phyloP scores from a whole-genome alignment of 148 eudicot genomes.

The Diospyros kaki region DNA sequence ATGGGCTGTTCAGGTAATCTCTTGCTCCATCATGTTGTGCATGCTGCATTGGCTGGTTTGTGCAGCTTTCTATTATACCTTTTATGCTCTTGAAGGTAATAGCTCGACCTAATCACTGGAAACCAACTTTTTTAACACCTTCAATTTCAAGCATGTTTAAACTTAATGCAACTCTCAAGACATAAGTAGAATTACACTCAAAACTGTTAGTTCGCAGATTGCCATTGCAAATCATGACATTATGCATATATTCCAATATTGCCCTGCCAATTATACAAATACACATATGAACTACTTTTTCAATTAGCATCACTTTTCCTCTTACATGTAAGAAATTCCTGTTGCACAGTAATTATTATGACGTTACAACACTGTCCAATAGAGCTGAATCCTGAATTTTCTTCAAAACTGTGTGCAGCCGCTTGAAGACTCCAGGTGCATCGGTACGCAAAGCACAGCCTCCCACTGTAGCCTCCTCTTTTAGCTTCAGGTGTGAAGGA shows the following conservation, averaged over 20 bases:
- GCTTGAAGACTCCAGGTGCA: slow-evolving; percentile 28
- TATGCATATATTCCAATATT: background rate
- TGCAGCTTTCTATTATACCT: too few species aligned
- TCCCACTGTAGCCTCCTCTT: slow-evolving; percentile 40
- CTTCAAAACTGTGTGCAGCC: slow-evolving; percentile 24
- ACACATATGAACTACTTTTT: background rate
- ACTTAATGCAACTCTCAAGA: too few species aligned
- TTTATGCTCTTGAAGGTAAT: too few species aligned
- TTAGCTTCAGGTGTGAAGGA: slow-evolving; percentile 75
- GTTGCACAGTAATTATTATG: too few species aligned
- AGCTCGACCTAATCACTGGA: too few species aligned
- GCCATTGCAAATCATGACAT: background rate
- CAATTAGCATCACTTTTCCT: background rate
- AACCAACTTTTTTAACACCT: too few species aligned
- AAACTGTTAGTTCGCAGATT: background rate
- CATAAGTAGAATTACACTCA: too few species aligned
- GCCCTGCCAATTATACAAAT: background rate
- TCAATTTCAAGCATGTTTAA: too few species aligned
- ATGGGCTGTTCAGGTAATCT: too few species aligned
- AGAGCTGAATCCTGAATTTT: background rate
- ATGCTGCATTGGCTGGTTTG: too few species aligned
- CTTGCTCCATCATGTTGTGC: too few species aligned
- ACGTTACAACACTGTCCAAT: too few species aligned
- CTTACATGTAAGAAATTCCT: background rate
- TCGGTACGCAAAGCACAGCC: slow-evolving; percentile 25